Conservation (phyloP, 2,329 filamentous ascomycete genomes). For the Didymella arachidicola region DNA sequence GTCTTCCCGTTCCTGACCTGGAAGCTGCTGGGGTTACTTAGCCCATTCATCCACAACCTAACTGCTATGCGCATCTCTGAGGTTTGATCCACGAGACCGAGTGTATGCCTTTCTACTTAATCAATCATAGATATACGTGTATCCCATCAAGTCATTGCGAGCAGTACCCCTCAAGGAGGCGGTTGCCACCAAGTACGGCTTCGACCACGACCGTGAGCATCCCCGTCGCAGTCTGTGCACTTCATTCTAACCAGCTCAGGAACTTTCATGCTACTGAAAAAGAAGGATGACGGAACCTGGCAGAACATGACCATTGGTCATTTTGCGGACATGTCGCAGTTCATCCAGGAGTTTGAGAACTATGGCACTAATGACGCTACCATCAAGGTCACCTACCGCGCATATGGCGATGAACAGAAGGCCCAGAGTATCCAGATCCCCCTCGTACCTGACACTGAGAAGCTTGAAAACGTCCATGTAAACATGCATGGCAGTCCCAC, state of each 20-base stretch:
- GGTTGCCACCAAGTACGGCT: slow-evolving; percentile 55
- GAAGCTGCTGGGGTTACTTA: slow-evolving; percentile 32
- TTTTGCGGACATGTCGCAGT: slow-evolving; percentile 53
- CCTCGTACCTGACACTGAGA: slow-evolving; percentile 48
- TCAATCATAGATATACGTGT: slow-evolving; percentile 52
- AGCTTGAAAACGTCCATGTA: slow-evolving; percentile 50
- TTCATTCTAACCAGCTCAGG: slow-evolving; percentile 25
- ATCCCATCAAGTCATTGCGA: slow-evolving; percentile 59
- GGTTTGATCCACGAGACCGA: slow-evolving; percentile 26
- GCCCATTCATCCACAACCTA: slow-evolving; percentile 32
- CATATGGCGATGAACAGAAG: slow-evolving; percentile 40
- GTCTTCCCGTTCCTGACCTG: slow-evolving; percentile 33
- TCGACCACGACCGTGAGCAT: slow-evolving; percentile 53
- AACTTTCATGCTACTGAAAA: slow-evolving; percentile 53
- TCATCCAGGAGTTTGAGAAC: slow-evolving; percentile 49
- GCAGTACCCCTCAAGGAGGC: slow-evolving; percentile 49
- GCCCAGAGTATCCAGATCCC: slow-evolving; percentile 50
- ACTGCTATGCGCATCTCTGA: slow-evolving; percentile 46
- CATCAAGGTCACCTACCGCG: slow-evolving; percentile 52
- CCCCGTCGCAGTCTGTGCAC: not conserved
- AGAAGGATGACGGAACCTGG: slow-evolving; percentile 43
- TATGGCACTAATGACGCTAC: slow-evolving; percentile 39
- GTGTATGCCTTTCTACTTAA: slow-evolving; percentile 1
- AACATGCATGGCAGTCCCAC: slow-evolving; percentile 56
- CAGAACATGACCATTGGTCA: slow-evolving; percentile 55